These are phyloP conservation scores for Salix arbutifolia DNA, from an alignment of 345 rosid genomes.

Conservation along the genomic window DNA sequence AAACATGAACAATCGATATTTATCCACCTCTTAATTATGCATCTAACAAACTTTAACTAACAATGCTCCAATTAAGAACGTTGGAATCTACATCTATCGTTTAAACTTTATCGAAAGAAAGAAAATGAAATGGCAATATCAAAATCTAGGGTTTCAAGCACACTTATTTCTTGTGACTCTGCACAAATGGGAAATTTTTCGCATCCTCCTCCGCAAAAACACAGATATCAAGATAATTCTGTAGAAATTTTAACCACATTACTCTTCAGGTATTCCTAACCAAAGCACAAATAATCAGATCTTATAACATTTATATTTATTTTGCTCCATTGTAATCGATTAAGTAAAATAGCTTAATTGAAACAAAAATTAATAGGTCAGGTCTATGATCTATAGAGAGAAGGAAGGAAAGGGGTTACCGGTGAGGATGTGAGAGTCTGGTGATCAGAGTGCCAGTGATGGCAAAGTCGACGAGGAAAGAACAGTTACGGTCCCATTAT, in stretches of 20 bases:
- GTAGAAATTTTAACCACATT: too few species aligned
- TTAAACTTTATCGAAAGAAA: neutral
- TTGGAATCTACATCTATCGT: neutral
- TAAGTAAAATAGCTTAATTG: neutral
- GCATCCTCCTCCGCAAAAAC: constrained; percentile 71
- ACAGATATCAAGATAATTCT: too few species aligned
- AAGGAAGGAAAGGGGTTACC: constrained; percentile 31
- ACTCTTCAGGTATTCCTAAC: too few species aligned
- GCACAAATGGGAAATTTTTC: constrained; percentile 71
- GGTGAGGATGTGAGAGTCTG: constrained; percentile 57
- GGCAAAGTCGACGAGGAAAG: constrained; percentile 75
- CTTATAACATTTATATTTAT: neutral
- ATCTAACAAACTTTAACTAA: neutral
- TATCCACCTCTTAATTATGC: too few species aligned
- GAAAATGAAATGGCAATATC: neutral
- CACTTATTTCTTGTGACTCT: constrained; percentile 66
- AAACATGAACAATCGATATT: too few species aligned
- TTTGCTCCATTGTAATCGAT: neutral
- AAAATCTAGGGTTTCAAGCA: neutral
- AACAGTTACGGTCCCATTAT: constrained; percentile 73
- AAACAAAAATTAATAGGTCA: neutral
- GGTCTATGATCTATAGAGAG: neutral
- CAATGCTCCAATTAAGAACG: neutral
- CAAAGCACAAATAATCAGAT: neutral
- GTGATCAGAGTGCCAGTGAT: constrained; percentile 64